Evolutionary conservation across 169 alveolate species (phyloP).

Genomic region (Plasmodium vivax): DNA sequence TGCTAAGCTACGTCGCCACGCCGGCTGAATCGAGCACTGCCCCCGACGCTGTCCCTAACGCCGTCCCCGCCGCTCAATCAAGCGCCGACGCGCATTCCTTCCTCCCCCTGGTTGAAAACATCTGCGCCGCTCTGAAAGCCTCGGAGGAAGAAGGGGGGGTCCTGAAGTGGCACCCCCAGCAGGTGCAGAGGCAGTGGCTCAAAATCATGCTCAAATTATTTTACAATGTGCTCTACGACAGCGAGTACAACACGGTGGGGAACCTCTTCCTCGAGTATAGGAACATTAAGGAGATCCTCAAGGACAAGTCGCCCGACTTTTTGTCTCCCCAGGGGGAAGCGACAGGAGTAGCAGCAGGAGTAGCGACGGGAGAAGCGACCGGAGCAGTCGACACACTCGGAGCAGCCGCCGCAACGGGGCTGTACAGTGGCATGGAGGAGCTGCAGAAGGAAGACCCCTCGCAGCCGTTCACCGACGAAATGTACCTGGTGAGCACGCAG

Average conservation of each 20-base stretch:
- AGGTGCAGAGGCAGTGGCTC: constrained; percentile 44
- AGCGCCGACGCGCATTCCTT: background rate
- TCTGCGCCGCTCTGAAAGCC: constrained; percentile 27
- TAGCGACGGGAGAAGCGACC: background rate
- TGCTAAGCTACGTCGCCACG: background rate
- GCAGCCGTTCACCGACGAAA: background rate
- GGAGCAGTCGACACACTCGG: background rate
- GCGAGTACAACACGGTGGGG: constrained; percentile 47
- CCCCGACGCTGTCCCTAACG: background rate
- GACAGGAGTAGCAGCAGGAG: background rate
- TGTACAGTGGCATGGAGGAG: background rate
- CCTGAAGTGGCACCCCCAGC: background rate
- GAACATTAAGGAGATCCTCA: constrained; percentile 45
- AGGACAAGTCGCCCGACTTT: constrained; percentile 21
- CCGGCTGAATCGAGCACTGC: background rate
- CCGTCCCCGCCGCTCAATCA: background rate
- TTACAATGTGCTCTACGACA: constrained; percentile 52
- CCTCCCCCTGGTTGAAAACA: constrained; percentile 21
- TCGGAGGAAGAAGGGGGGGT: background rate
- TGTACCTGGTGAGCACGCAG: background rate
- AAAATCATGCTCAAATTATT: constrained; percentile 36
- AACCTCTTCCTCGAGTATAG: constrained; percentile 36
- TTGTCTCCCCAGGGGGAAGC: background rate
- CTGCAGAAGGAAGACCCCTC: background rate
- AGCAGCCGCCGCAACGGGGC: background rate